A percentile compares a stretch with the other conserved stretches of the same genome.
phyloP scores from a whole-genome alignment of 78 protist species.

The Dictyostelium citrinum region DNA sequence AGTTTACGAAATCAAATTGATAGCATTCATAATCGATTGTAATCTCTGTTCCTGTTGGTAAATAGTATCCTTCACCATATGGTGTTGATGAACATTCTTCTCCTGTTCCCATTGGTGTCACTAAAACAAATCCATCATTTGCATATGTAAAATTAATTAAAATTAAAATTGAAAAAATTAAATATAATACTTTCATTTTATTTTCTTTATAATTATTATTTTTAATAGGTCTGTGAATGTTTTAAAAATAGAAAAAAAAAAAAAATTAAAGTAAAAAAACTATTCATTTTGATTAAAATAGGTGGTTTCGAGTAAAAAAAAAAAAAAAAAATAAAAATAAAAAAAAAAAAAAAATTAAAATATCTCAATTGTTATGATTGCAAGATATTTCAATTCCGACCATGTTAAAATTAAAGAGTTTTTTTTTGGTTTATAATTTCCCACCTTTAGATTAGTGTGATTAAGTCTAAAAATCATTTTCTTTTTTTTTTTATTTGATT shows the following conservation, averaged over 20 bases:
- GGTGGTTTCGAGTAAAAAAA: too few species aligned
- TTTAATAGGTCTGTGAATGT: too few species aligned
- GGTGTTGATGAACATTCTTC: not conserved
- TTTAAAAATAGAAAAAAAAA: not conserved
- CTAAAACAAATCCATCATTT: not conserved
- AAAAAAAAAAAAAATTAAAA: too few species aligned
- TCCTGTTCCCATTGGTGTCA: not conserved
- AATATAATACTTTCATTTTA: not conserved
- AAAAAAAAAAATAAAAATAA: too few species aligned
- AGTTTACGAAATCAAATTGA: not conserved
- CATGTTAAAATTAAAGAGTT: not conserved
- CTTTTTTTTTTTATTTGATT: too few species aligned
- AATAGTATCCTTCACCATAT: conserved; percentile 11
- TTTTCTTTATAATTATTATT: too few species aligned
- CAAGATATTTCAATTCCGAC: not conserved
- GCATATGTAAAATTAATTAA: not conserved
- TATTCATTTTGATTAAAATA: not conserved
- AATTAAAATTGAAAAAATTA: not conserved
- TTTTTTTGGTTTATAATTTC: not conserved
- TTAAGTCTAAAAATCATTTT: too few species aligned
- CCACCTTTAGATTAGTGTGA: not conserved
- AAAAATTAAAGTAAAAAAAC: not conserved
- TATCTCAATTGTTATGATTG: not conserved
- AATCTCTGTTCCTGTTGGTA: conserved; percentile 10
- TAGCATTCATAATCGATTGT: not conserved